phyloP scores from a whole-genome alignment of 768 basidiomycete species.

The Mycena galericulata region DNA sequence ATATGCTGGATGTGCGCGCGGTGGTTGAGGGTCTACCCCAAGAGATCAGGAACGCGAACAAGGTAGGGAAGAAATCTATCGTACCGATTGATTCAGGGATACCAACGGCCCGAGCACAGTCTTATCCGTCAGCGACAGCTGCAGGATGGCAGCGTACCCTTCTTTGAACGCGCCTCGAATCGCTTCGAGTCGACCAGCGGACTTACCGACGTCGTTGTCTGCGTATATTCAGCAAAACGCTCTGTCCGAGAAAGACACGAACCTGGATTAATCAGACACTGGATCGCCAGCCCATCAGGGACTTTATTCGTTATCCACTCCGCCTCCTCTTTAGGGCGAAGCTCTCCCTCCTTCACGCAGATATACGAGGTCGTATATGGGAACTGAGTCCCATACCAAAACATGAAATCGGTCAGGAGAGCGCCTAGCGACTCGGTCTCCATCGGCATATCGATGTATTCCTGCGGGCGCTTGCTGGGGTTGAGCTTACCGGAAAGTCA shows the following conservation, averaged over 20 bases:
- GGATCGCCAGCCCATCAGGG: constrained; percentile 49
- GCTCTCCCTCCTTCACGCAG: constrained; percentile 48
- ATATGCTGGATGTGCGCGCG: constrained; percentile 29
- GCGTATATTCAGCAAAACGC: background rate
- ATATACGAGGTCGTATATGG: constrained; percentile 56
- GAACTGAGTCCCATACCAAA: constrained; percentile 68
- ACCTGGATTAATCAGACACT: constrained; percentile 59
- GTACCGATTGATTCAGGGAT: constrained; percentile 40
- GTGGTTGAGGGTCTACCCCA: constrained; percentile 21
- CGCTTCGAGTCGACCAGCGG: constrained; percentile 45
- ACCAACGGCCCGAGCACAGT: constrained; percentile 44
- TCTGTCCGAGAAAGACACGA: constrained; percentile 19
- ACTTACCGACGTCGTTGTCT: constrained; percentile 57
- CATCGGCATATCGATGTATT: constrained; percentile 58
- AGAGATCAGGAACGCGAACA: background rate
- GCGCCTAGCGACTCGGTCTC: constrained; percentile 66
- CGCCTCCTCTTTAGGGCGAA: constrained; percentile 50
- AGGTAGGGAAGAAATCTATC: background rate
- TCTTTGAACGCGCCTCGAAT: constrained; percentile 52
- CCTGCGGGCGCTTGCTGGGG: constrained; percentile 64
- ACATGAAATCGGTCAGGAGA: constrained; percentile 73
- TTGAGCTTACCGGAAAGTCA: constrained; percentile 57
- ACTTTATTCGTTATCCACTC: constrained; percentile 44
- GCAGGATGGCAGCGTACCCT: constrained; percentile 42
- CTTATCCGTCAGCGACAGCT: constrained; percentile 28